phyloP scores from a whole-genome alignment of 129 eudicot genomes.

The Ambrosia trifida region DNA sequence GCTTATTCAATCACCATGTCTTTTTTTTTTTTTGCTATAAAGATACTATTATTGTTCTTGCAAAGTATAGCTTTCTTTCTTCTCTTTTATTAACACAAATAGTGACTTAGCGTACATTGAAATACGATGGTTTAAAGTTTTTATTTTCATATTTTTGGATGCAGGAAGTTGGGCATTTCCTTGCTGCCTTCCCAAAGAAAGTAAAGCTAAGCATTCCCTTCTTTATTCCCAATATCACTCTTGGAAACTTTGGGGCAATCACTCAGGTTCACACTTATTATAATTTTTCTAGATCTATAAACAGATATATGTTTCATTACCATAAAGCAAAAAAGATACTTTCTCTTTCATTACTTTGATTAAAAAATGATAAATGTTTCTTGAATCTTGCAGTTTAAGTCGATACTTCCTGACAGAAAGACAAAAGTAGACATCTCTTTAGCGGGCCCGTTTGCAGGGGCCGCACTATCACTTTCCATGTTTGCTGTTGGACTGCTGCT shows the following conservation, averaged over 20 bases:
- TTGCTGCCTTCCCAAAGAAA: conserved; percentile 88
- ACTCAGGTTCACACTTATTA: conserved; percentile 69
- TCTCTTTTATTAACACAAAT: not conserved
- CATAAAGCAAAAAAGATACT: not conserved
- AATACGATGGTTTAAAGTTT: not conserved
- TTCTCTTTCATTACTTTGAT: not conserved
- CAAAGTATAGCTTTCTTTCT: not conserved
- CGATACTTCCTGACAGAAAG: conserved; percentile 95
- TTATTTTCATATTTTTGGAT: not conserved
- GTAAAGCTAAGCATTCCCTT: conserved; percentile 92
- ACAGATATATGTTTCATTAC: not conserved
- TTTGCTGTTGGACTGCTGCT: conserved; percentile 88
- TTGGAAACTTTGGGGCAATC: conserved; percentile 98
- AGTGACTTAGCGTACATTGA: not conserved
- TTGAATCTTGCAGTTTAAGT: conserved; percentile 69
- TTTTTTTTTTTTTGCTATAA: not conserved
- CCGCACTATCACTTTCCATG: conserved; percentile 84
- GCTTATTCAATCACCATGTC: not conserved
- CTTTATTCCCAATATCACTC: conserved; percentile 90
- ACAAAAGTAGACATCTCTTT: conserved; percentile 83
- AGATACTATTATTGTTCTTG: conserved; percentile 1
- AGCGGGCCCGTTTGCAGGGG: conserved; percentile 96
- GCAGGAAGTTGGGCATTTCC: conserved; percentile 98
- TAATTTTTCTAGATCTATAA: not conserved
- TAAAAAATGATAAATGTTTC: conserved; percentile 9